phyloP scores from a whole-genome alignment of 805 yeast genomes.

The Kuraishia floccosa region DNA sequence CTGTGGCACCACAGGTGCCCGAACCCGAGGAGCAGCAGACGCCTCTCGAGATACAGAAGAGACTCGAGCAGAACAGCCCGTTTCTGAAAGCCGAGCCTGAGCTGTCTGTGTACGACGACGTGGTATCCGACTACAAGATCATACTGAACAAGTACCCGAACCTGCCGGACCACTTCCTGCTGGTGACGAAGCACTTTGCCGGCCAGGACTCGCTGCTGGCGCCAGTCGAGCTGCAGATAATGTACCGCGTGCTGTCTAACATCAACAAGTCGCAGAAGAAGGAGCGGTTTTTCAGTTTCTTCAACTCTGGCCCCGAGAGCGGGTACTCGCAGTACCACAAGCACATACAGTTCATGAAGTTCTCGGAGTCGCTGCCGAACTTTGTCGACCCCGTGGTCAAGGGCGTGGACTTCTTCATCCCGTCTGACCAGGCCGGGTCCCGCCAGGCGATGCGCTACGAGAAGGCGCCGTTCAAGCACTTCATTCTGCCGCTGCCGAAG shows the following conservation, averaged over 20 bases:
- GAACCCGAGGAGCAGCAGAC: too few species aligned
- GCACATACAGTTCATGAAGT: conserved; percentile 76
- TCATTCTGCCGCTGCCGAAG: conserved; percentile 49
- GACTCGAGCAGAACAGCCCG: conserved; percentile 42
- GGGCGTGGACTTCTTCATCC: conserved; percentile 38
- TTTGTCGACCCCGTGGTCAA: conserved; percentile 42
- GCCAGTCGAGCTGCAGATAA: conserved; percentile 55
- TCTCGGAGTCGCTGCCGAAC: conserved; percentile 49
- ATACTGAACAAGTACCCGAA: conserved; percentile 85
- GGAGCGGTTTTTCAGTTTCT: conserved; percentile 64
- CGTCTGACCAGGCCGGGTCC: conserved; percentile 24
- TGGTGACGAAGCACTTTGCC: conserved; percentile 66
- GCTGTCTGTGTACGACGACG: conserved; percentile 45
- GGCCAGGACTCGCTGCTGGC: conserved; percentile 64
- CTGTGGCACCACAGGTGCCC: too few species aligned
- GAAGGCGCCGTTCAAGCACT: conserved; percentile 74
- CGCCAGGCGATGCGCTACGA: conserved; percentile 51
- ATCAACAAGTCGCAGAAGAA: conserved; percentile 29
- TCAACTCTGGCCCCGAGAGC: conserved; percentile 76
- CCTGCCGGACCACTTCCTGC: conserved; percentile 63
- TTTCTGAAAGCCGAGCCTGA: conserved; percentile 74
- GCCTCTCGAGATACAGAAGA: conserved; percentile 19
- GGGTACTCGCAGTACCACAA: conserved; percentile 96
- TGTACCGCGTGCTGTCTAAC: conserved; percentile 40
- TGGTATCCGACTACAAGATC: conserved; percentile 43